These are phyloP conservation scores for Tuber indicum DNA, from an alignment of 495 filamentous ascomycete genomes.

Conservation along the genomic window DNA sequence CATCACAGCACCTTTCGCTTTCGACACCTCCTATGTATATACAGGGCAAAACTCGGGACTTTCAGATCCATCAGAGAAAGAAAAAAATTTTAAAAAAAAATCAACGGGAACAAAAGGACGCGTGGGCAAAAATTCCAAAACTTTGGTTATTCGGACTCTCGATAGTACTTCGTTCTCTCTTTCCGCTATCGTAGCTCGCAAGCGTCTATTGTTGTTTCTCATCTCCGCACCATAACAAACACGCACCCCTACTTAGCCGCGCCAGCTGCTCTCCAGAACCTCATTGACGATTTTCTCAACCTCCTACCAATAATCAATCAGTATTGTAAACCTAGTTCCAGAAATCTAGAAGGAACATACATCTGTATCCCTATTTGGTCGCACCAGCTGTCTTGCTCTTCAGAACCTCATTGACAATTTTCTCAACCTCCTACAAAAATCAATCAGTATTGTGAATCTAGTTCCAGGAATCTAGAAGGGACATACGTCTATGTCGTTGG, in stretches of 20 bases:
- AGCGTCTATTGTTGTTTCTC: neutral
- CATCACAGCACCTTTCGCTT: neutral
- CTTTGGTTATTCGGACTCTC: neutral
- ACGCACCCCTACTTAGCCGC: conserved; percentile 10
- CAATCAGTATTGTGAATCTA: conserved; percentile 12
- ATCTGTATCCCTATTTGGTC: conserved; percentile 27
- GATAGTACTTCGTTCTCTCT: neutral
- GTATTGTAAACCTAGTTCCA: neutral
- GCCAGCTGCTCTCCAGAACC: conserved; percentile 29
- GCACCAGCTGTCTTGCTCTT: conserved; percentile 36
- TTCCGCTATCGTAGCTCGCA: neutral
- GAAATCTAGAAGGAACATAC: conserved; percentile 17
- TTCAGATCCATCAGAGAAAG: neutral
- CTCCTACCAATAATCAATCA: conserved; percentile 24
- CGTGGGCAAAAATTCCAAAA: neutral
- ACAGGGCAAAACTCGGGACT: neutral
- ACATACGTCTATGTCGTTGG: conserved; percentile 43
- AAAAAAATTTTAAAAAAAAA: neutral
- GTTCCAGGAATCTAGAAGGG: neutral
- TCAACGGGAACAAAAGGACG: neutral
- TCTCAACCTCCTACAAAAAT: conserved; percentile 30
- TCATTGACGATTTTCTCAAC: conserved; percentile 34
- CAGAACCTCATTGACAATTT: conserved; percentile 29
- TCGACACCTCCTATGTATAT: neutral
- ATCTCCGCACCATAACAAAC: neutral